Conservation (phyloP, 176 grass and related monocot genomes). For the Themeda triandra region DNA sequence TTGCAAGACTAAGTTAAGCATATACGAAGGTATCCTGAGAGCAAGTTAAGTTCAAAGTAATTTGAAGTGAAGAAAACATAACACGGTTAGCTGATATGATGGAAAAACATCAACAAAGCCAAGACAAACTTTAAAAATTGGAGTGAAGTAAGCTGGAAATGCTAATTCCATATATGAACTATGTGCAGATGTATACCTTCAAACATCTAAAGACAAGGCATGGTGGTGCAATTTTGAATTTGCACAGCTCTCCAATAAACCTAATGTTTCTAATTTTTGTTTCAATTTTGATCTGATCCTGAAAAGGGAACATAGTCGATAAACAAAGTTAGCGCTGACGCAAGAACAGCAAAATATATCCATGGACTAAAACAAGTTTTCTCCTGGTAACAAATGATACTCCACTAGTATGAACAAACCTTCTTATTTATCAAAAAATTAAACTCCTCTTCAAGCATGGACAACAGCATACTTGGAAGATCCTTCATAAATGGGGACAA, state of each 20-base stretch:
- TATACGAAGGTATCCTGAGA: background rate
- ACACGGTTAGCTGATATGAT: background rate
- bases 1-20: slow-evolving; percentile 12
- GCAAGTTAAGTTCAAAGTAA: background rate
- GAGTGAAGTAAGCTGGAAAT: background rate
- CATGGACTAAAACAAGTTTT: background rate
- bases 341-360: background rate
- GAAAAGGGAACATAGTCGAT: slow-evolving; percentile 11
- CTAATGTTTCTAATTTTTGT: slow-evolving; percentile 99
- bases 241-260: slow-evolving; percentile 97
- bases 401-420: slow-evolving; percentile 33
- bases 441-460: slow-evolving; percentile 96
- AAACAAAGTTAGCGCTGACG: slow-evolving; percentile 2
- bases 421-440: slow-evolving; percentile 99
- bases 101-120: background rate
- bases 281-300: slow-evolving; percentile 99
- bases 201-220: slow-evolving; percentile 90
- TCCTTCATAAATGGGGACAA: slow-evolving; percentile 89
- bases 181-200: slow-evolving; percentile 51
- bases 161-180: background rate
- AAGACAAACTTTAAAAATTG: background rate
- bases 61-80: background rate
- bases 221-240: slow-evolving; percentile 90
- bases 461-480: slow-evolving; percentile 73
- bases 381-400: background rate